phyloP scores from a whole-genome alignment of 768 basidiomycete species.

The Baorangia bicolor region DNA sequence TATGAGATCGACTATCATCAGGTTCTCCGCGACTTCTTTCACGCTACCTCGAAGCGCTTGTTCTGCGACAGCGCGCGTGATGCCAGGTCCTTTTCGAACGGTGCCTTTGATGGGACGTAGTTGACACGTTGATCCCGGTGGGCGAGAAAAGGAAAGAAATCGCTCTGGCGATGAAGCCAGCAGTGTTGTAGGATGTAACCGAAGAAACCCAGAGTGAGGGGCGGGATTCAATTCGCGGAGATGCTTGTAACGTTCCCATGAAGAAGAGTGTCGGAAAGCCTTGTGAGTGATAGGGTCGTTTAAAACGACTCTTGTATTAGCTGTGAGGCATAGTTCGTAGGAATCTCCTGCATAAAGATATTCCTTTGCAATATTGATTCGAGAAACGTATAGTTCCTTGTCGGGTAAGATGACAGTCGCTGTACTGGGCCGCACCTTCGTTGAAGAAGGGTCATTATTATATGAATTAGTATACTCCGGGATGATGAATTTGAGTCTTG shows the following conservation, averaged over 20 bases:
- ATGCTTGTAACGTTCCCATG: constrained; percentile 73
- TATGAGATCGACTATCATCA: constrained; percentile 98
- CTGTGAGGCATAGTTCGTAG: constrained; percentile 91
- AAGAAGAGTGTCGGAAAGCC: constrained; percentile 28
- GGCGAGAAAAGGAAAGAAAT: constrained; percentile 78
- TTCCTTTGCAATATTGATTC: constrained; percentile 70
- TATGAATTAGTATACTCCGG: constrained; percentile 11
- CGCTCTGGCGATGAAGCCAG: constrained; percentile 91
- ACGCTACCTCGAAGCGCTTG: constrained; percentile 58
- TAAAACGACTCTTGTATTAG: constrained; percentile 58
- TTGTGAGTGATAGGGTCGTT: constrained; percentile 32
- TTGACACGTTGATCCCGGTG: constrained; percentile 65
- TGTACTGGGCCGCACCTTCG: constrained; percentile 21
- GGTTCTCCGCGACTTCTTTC: constrained; percentile 94
- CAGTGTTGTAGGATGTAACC: constrained; percentile 72
- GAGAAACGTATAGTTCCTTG: constrained; percentile 58
- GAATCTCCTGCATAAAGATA: constrained; percentile 81
- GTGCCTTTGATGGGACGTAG: constrained; percentile 96
- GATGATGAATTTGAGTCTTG: constrained; percentile 14
- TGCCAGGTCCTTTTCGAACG: constrained; percentile 63
- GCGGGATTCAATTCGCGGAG: constrained; percentile 82
- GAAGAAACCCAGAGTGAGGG: constrained; percentile 81
- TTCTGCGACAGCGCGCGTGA: constrained; percentile 67
- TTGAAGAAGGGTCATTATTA: constrained; percentile 24
- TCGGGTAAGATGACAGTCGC: constrained; percentile 53